These are phyloP conservation scores for Trypethelium eluteriae DNA, from an alignment of 495 filamentous ascomycete genomes.

Conservation along the genomic window DNA sequence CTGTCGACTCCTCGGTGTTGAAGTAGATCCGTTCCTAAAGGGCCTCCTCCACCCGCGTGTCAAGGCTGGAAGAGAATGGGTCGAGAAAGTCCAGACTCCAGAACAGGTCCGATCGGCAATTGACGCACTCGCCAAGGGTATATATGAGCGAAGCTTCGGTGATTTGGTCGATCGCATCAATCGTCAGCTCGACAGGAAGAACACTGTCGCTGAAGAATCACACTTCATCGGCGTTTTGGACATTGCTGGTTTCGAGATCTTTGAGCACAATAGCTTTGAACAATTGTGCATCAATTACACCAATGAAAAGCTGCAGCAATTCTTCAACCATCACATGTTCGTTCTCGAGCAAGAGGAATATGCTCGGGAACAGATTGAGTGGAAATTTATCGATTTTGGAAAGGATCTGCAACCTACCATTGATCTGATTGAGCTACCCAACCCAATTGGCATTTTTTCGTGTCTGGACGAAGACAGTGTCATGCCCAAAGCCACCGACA, in stretches of 20 bases:
- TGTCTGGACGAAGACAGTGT: constrained; percentile 97
- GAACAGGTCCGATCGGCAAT: constrained; percentile 88
- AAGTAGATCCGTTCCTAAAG: constrained; percentile 73
- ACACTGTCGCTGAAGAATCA: constrained; percentile 67
- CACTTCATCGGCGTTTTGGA: constrained; percentile 97
- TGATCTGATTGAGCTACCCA: constrained; percentile 89
- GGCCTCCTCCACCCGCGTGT: constrained; percentile 87
- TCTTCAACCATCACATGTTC: constrained; percentile 99
- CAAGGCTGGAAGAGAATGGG: constrained; percentile 94
- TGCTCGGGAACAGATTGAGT: constrained; percentile 94
- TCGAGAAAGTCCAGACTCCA: constrained; percentile 93
- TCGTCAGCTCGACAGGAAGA: constrained; percentile 72
- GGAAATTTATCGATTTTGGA: constrained; percentile 99
- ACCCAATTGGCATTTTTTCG: constrained; percentile 97
- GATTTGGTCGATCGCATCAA: constrained; percentile 91
- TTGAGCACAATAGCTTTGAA: constrained; percentile 96
- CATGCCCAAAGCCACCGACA: constrained; percentile 98
- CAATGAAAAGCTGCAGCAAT: constrained; percentile 98
- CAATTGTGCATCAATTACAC: constrained; percentile 99
- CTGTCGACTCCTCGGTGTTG: constrained; percentile 78
- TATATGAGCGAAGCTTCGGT: constrained; percentile 93
- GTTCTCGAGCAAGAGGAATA: constrained; percentile 99
- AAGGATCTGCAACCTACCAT: constrained; percentile 97
- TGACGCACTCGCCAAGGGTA: constrained; percentile 90
- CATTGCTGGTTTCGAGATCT: constrained; percentile 99